Conservation (phyloP, 768 basidiomycete genomes). For the Melanogaster broomeanus region DNA sequence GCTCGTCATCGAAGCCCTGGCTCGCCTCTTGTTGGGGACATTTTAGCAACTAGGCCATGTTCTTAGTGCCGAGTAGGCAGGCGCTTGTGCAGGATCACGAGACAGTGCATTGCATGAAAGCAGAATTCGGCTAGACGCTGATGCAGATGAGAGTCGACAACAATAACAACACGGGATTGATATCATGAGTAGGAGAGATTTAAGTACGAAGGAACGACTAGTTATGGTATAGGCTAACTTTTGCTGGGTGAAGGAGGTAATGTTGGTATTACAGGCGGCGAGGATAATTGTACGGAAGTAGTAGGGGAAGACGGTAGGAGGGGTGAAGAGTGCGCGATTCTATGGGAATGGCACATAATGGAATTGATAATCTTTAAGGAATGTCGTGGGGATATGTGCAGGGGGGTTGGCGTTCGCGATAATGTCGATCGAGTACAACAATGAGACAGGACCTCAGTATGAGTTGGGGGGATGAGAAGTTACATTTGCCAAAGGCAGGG, state of each 20-base stretch:
- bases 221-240: not conserved
- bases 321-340: not conserved
- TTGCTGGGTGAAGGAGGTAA: not conserved
- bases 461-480: not conserved
- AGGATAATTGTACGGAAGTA: not conserved
- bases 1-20: too few relatives aligned
- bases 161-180: not conserved
- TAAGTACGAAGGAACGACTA: not conserved
- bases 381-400: constrained; percentile 11
- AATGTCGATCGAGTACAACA: constrained; percentile 13
- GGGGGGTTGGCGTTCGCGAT: constrained; percentile 1
- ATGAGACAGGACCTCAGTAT: constrained; percentile 11
- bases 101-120: not conserved
- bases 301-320: not conserved
- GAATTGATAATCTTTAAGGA: constrained; percentile 14
- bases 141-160: not conserved
- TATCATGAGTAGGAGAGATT: not conserved
- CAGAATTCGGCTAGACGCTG: not conserved
- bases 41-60: too few relatives aligned
- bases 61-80: too few relatives aligned
- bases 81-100: too few relatives aligned
- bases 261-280: constrained; percentile 12
- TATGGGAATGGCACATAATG: constrained; percentile 1
- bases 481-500: constrained; percentile 9
- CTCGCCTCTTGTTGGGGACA: too few relatives aligned